Conservation (phyloP, 257 asterid species). For the Nicotiana tomentosiformis region DNA sequence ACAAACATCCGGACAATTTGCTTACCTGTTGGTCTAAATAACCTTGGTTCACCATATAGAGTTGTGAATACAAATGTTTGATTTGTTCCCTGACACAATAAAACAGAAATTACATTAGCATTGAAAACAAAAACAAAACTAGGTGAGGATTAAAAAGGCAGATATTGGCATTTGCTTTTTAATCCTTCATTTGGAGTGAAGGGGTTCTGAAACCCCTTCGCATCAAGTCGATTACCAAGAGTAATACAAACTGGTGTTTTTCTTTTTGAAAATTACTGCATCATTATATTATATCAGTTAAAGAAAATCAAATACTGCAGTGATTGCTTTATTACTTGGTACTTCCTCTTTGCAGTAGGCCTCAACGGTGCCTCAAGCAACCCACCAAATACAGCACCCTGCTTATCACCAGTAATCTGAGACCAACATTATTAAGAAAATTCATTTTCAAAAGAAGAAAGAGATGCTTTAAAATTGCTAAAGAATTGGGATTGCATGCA, state of each 20-base stretch:
- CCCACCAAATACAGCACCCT: conserved; percentile 95
- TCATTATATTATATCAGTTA: not conserved
- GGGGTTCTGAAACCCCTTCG: not conserved
- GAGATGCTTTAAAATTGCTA: not conserved
- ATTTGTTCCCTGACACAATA: conserved; percentile 62
- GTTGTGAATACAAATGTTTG: conserved; percentile 93
- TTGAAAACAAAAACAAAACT: not conserved
- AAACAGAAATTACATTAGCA: not conserved
- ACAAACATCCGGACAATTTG: not conserved
- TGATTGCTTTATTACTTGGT: conserved; percentile 50
- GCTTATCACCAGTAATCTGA: conserved; percentile 88
- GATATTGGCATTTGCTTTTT: not conserved
- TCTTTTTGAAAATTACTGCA: not conserved
- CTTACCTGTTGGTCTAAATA: conserved; percentile 91
- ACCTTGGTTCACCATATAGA: conserved; percentile 82
- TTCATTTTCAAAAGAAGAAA: not conserved
- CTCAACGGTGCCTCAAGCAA: conserved; percentile 83
- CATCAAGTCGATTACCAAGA: not conserved
- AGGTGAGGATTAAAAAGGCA: not conserved
- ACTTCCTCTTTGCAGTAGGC: conserved; percentile 81
- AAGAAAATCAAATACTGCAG: not conserved
- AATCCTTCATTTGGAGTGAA: not conserved
- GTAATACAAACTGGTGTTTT: not conserved
- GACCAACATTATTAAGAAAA: not conserved
- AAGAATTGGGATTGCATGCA: not conserved